Percentiles rank a stretch among this genome's conserved stretches.
phyloP scores from a whole-genome alignment of 305 asterid species.

The Petunia hybrid region DNA sequence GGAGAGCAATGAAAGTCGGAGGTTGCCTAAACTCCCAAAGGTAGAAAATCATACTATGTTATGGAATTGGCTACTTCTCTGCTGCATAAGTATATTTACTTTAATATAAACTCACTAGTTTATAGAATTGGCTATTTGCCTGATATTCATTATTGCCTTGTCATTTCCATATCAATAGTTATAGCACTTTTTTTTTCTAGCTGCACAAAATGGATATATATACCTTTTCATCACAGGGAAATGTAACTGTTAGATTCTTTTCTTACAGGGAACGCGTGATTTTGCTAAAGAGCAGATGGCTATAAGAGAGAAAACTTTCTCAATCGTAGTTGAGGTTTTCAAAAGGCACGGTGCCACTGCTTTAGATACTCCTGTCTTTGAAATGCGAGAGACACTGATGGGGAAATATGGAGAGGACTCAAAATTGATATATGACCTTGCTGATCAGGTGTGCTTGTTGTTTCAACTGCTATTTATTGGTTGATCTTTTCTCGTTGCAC shows the following conservation, averaged over 20 bases:
- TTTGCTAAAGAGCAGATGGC: slow-evolving; percentile 91
- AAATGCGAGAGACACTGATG: slow-evolving; percentile 92
- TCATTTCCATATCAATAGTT: slow-evolving; percentile 2
- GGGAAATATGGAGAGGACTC: slow-evolving; percentile 98
- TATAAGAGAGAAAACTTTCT: slow-evolving; percentile 69
- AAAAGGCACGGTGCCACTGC: slow-evolving; percentile 86
- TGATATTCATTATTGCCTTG: not conserved
- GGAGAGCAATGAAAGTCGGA: slow-evolving; percentile 37
- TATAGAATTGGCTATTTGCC: not conserved
- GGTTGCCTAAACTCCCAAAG: slow-evolving; percentile 37
- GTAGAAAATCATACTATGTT: slow-evolving; percentile 23
- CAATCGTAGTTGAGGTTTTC: slow-evolving; percentile 63
- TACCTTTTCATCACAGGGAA: too few species aligned
- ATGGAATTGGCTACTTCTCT: not conserved
- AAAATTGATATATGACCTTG: slow-evolving; percentile 90
- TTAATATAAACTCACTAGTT: too few species aligned
- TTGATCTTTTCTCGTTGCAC: slow-evolving; percentile 15
- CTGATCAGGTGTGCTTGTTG: slow-evolving; percentile 75
- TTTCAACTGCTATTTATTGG: slow-evolving; percentile 25
- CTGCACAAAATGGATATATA: too few species aligned
- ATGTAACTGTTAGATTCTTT: not conserved
- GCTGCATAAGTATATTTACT: not conserved
- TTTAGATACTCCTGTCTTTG: slow-evolving; percentile 93
- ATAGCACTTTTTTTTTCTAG: not conserved
- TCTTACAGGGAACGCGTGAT: slow-evolving; percentile 81